phyloP scores from a whole-genome alignment of 306 rosid genomes.

The Cicer yamashitae region DNA sequence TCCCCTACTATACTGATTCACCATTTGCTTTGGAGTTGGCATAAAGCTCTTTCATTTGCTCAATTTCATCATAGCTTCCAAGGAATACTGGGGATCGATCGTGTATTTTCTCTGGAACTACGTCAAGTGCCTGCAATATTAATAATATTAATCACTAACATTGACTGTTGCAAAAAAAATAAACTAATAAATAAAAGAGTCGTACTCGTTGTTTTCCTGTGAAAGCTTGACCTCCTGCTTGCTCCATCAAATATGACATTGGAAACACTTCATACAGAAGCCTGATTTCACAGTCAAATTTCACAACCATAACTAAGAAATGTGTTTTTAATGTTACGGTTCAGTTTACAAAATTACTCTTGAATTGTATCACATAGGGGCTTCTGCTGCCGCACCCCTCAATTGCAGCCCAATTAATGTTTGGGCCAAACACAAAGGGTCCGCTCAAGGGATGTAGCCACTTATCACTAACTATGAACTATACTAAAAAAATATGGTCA shows the following conservation, averaged over 20 bases:
- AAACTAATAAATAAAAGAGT: neutral
- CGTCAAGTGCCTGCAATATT: slow-evolving; percentile 74
- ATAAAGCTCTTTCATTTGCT: slow-evolving; percentile 74
- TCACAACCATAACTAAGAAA: slow-evolving; percentile 1
- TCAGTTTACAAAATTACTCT: too few species aligned
- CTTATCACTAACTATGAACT: too few species aligned
- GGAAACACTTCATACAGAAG: slow-evolving; percentile 94
- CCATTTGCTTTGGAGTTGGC: slow-evolving; percentile 51
- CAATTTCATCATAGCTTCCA: slow-evolving; percentile 86
- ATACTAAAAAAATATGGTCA: neutral
- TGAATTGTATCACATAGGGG: too few species aligned
- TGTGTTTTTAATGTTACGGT: neutral
- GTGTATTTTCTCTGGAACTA: slow-evolving; percentile 74
- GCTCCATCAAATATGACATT: slow-evolving; percentile 93
- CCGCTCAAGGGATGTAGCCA: too few species aligned
- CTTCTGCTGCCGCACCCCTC: too few species aligned
- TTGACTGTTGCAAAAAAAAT: too few species aligned
- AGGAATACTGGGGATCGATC: slow-evolving; percentile 84
- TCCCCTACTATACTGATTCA: slow-evolving; percentile 34
- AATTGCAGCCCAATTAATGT: too few species aligned
- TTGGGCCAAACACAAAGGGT: too few species aligned
- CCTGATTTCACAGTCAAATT: slow-evolving; percentile 48
- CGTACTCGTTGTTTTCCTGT: slow-evolving; percentile 89
- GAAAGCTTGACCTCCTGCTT: slow-evolving; percentile 93
- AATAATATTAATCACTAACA: too few species aligned